Evolutionary conservation across 106 monocot genomes (phyloP), one percentile per base, ranked within the genome.

Genomic region (Acorus calamus): DNA sequence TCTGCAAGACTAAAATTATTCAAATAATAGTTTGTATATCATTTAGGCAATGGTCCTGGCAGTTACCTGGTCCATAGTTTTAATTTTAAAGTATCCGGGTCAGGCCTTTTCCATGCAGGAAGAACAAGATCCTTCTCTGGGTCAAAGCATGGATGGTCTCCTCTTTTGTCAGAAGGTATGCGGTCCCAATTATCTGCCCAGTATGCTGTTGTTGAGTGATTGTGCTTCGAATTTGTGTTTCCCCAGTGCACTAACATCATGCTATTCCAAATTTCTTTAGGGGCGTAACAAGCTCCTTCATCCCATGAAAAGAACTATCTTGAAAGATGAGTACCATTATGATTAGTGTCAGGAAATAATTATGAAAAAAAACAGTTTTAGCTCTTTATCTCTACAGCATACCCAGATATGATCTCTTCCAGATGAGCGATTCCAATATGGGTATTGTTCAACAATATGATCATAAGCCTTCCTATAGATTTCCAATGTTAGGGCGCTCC

Each of bases 181-280:
- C 11, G 14, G 62, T 85, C 85, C 96, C 96, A 98, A 57, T 67
- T 83, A 62, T 98, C 88, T 73, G 60, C 64, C 80, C 78, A 83
- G 65, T 98, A 92, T 62, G 92, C 91, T 50, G 96, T 98, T 58
- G 91, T 98, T 56, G 96, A 98, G 42, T 83, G 71, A 11, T 88
- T 88, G 74, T 98, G 85, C 67, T 92, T 98, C 56, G 88, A 69
- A 56, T 98, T 98, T 68, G 91, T 98, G 69, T 98, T 98, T 44
- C 96, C 96, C 96, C 96, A 98, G 59, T 98, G 96, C 53, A 91
- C 91, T 54, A 98, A 70, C 91, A 92, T 98, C 83, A 85, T 98
- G 65, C 96, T 91, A 64, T 87, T 83, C 91, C 96, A 91, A 47
- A 98, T 98, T 70, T 92, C 91, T 67, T 83, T 98, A 13, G 96